These are phyloP conservation scores for Paramecium bursaria DNA, from an alignment of 73 alveolate species.

Conservation along the genomic window DNA sequence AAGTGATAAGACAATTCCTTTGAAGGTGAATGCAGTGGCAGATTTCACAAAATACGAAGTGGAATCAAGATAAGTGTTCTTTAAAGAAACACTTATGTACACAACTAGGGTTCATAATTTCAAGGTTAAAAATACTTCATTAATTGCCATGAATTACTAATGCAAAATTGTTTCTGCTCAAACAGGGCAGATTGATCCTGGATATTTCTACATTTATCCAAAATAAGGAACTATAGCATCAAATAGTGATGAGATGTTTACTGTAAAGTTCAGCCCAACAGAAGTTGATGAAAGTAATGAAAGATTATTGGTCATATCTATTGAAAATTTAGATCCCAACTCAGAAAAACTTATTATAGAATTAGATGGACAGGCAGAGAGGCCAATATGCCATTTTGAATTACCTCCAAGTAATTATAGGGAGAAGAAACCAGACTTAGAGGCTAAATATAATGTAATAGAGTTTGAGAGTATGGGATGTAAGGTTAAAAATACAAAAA, in stretches of 20 bases:
- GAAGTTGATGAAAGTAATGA: conserved; percentile 94
- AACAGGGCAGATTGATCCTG: conserved; percentile 94
- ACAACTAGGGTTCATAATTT: conserved; percentile 95
- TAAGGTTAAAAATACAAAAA: conserved; percentile 96
- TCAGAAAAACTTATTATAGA: conserved; percentile 90
- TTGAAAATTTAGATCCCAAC: conserved; percentile 91
- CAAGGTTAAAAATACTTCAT: conserved; percentile 88
- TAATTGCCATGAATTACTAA: conserved; percentile 87
- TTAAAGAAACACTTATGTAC: conserved; percentile 97
- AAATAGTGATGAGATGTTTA: conserved; percentile 93
- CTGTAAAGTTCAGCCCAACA: conserved; percentile 95
- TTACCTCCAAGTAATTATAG: conserved; percentile 87
- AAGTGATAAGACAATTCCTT: conserved; percentile 90
- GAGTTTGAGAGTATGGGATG: conserved; percentile 99
- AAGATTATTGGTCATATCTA: conserved; percentile 89
- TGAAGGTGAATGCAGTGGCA: conserved; percentile 88
- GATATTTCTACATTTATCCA: conserved; percentile 93
- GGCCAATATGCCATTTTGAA: conserved; percentile 98
- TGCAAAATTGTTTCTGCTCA: conserved; percentile 90
- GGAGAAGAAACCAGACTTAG: conserved; percentile 95
- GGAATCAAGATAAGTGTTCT: conserved; percentile 84
- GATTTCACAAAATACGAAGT: conserved; percentile 97
- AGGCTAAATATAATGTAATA: conserved; percentile 83
- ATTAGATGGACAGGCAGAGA: conserved; percentile 95
- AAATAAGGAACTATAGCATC: conserved; percentile 88